Evolutionary conservation across 2,329 filamentous ascomycete species (phyloP).

Genomic region (Huntiella moniliformis): DNA sequence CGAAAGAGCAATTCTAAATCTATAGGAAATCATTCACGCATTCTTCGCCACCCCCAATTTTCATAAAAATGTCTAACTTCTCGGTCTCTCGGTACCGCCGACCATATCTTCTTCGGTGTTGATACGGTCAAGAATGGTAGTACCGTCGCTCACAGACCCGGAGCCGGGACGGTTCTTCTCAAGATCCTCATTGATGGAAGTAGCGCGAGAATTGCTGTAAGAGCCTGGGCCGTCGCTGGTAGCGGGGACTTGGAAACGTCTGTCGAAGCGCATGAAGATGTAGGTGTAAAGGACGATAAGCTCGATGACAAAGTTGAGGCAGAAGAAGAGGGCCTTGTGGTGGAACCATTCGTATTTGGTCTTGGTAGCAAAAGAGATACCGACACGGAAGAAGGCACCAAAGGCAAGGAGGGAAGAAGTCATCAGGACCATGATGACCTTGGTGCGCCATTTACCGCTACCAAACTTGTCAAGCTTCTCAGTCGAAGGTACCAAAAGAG

Average conservation of each 20-base stretch:
- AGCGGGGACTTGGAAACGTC: slow-evolving; percentile 56
- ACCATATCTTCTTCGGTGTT: slow-evolving; percentile 2
- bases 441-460: slow-evolving; percentile 44
- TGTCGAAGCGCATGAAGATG: slow-evolving; percentile 49
- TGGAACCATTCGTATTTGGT: slow-evolving; percentile 49
- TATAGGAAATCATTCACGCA: too few species aligned
- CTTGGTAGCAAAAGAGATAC: slow-evolving; percentile 33
- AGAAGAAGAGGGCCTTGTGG: slow-evolving; percentile 54
- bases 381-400: slow-evolving; percentile 51
- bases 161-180: neutral
- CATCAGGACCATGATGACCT: slow-evolving; percentile 44
- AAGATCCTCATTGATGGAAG: neutral
- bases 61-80: too few species aligned
- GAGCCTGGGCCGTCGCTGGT: slow-evolving; percentile 41
- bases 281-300: slow-evolving; percentile 50
- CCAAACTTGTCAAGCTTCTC: slow-evolving; percentile 34
- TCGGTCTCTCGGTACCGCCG: slow-evolving; percentile 1
- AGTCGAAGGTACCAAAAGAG: slow-evolving; percentile 29
- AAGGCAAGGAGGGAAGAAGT: slow-evolving; percentile 42
- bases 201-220: slow-evolving; percentile 17
- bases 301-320: slow-evolving; percentile 62
- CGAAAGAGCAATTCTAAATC: too few species aligned
- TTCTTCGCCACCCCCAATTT: too few species aligned
- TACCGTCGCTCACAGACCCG: neutral
- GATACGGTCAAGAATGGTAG: neutral